Base-by-base conservation (phyloP, 192 early-diverging fungal genomes). In the Podila epigama region DNA sequence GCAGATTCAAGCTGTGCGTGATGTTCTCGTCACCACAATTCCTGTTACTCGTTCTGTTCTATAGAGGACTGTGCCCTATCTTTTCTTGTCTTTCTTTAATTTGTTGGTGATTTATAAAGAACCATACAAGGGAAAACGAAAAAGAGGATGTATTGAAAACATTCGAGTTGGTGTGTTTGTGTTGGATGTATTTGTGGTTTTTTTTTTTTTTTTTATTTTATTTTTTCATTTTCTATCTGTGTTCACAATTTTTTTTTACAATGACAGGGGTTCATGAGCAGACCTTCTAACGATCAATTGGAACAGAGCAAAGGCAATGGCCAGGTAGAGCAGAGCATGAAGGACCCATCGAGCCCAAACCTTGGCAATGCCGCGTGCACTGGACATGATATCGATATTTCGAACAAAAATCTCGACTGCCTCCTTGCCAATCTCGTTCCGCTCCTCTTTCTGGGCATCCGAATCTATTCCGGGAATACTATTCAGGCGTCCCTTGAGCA, bases 11-110 rank as follows among this genome's bases (percentile, higher is more conserved):
- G 65, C 60, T 22, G 78, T 85, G 22, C 69, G 81, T 41, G 65
- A 81, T 44, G 66, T 75, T 15, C 70, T 85, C 61, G 42, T 83
- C 20, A 68, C 83, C 41, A 80, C 77, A 12, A 83, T 85, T 51
- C 79, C 73, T 16, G 60, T 77, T 13, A 65, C 73, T 25, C 73
- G 66, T 50, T 59, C 73, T 20, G 64, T 54, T 11, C 11, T 77
- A 18, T 77, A 59, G 32, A 52, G n/a, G 7, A 39, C 1, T 16
- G n/a, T n/a, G n/a, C n/a, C n/a, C n/a, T n/a, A n/a, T n/a, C n/a
- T n/a, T n/a, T n/a, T n/a, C n/a, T n/a, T n/a, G n/a, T n/a, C n/a
- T n/a, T n/a, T n/a, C n/a, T n/a, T n/a, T n/a, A n/a, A n/a, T n/a
- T n/a, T n/a, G n/a, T n/a, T n/a, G n/a, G n/a, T n/a, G n/a, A n/a